Evolutionary conservation across 306 rosid species (phyloP), one percentile per base, ranked within the genome.

Genomic region (Hippophae gyantsensis): DNA sequence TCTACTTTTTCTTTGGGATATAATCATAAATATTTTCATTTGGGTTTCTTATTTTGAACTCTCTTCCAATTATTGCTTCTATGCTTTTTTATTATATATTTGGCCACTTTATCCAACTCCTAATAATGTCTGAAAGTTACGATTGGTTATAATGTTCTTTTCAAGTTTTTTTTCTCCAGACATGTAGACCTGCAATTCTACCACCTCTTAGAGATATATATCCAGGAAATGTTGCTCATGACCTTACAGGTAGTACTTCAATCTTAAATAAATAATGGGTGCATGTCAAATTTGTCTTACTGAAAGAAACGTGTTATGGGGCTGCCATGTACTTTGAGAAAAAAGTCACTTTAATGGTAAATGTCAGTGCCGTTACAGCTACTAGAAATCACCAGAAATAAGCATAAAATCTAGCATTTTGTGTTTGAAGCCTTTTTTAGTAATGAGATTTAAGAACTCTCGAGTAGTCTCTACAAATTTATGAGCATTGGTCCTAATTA

Each of bases 131-230:
- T 7, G 10, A 47, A 47, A 13, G 50, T 47, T 47, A 13, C 5
- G 1, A 13, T 47, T 47, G 50, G 50, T 10, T 10, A 43, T 56
- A 11, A 10, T 61, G 51, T 62, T 51, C 52, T 63, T 64, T 52
- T 64, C 43, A 60, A 48, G 18, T 38, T 48, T 32, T 73, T 61
- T 76, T 63, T 57, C 23, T 67, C 66, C 86, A 92, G 99, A 92
- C 96, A 14, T 88, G 99, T 63, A 48, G 7, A 53, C 99, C 99
- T 61, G 86, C 99, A 59, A 88, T 92, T 72, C 69, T 92, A 0
- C 99, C 99, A 52, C 96, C 99, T 63, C 88, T 92, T 60, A 71
- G 61, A 73, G 86, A 87, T 59, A 82, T 92, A 72, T 92, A 85
- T 71, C 77, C 85, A 47, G 65, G 82, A 60, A 92, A 82, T 72